These are phyloP conservation scores for Pleodorina starrii DNA, from an alignment of 139 green algal genomes.

Conservation along the genomic window DNA sequence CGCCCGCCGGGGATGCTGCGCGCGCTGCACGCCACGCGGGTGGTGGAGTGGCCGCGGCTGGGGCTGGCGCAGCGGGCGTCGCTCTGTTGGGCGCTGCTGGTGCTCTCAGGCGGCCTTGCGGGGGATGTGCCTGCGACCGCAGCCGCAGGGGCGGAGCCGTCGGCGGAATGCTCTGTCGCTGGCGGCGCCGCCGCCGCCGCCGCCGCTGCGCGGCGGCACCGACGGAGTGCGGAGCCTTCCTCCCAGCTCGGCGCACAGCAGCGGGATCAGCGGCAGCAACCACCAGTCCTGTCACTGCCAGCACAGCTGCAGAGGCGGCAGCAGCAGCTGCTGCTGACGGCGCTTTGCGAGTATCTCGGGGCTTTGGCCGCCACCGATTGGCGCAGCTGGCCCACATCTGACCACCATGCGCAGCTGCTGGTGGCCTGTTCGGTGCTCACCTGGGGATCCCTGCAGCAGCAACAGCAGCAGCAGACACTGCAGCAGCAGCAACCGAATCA, in stretches of 20 bases:
- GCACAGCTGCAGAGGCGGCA: neutral
- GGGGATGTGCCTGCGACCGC: neutral
- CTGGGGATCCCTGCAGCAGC: neutral
- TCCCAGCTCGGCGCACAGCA: too few species aligned
- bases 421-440: neutral
- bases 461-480: neutral
- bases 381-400: neutral
- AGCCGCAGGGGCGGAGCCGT: neutral
- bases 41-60: neutral
- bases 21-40: neutral
- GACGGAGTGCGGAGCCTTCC: too few species aligned
- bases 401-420: slow-evolving; percentile 17
- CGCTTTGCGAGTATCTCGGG: neutral
- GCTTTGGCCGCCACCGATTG: neutral
- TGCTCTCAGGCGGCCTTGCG: neutral
- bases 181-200: neutral
- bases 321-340: neutral
- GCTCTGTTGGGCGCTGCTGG: slow-evolving; percentile 21
- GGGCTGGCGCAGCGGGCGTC: slow-evolving; percentile 1
- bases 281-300: neutral
- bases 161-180: neutral
- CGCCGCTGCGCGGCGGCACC: neutral
- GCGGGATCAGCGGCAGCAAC: neutral
- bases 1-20: slow-evolving; percentile 25
- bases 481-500: neutral